Evolutionary conservation across 192 early-diverging fungal genomes (phyloP).

Genomic region (Coemansia sp.): DNA sequence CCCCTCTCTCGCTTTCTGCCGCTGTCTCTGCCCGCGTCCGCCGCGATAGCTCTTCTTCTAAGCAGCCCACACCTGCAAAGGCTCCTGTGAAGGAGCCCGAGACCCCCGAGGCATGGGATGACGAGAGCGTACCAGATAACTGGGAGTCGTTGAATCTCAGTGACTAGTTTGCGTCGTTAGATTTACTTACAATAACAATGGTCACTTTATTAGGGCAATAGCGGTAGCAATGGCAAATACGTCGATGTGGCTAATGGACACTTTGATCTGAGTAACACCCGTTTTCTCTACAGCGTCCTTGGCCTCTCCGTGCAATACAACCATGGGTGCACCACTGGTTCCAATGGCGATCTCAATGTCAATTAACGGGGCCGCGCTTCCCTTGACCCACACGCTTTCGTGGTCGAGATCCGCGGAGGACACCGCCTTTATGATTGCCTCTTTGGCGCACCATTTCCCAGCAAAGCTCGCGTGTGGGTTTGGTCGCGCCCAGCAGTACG

Average conservation of each 20-base stretch:
- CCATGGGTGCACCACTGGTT: constrained; percentile 74
- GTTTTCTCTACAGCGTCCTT: constrained; percentile 67
- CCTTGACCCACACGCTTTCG: constrained; percentile 71
- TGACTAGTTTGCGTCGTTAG: constrained; percentile 1
- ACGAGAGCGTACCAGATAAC: constrained; percentile 33
- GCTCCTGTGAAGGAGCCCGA: neutral
- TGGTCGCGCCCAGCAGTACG: constrained; percentile 71
- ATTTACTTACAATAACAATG: neutral
- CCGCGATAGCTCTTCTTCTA: neutral
- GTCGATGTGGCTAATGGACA: constrained; percentile 92
- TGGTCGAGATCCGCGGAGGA: constrained; percentile 57
- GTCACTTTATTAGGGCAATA: constrained; percentile 38
- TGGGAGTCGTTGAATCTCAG: constrained; percentile 39
- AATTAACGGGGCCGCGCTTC: constrained; percentile 80
- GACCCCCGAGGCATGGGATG: constrained; percentile 8
- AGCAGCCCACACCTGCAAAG: neutral
- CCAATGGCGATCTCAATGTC: constrained; percentile 85
- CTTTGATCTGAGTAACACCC: constrained; percentile 75
- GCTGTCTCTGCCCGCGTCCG: neutral
- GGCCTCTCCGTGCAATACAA: constrained; percentile 81
- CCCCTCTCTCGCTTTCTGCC: neutral
- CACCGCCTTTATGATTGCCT: constrained; percentile 93
- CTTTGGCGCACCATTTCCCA: constrained; percentile 96
- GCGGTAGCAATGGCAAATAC: constrained; percentile 89
- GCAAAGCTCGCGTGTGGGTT: constrained; percentile 84